Evolutionary conservation across 2,329 filamentous ascomycete genomes (phyloP).

Genomic region (Decorospora gaudefroyi): DNA sequence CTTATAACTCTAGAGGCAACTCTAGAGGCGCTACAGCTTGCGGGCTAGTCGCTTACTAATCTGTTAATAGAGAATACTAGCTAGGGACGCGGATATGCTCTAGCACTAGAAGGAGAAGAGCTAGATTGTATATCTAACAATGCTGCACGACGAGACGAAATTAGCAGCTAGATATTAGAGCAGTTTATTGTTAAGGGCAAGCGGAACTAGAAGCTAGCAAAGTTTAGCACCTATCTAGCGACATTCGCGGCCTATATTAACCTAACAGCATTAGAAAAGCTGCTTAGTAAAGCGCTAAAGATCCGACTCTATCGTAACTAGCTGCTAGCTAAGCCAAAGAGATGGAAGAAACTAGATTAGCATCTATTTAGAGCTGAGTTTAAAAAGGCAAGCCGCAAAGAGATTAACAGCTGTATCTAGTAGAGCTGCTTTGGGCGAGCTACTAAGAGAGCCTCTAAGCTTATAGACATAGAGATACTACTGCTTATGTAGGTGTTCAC

Average conservation of each 20-base stretch:
- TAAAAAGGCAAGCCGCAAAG: background rate
- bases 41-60: background rate
- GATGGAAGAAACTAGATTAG: too few species aligned
- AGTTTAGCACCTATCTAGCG: constrained; percentile 3
- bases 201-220: constrained; percentile 1
- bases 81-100: too few species aligned
- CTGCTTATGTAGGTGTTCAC: constrained; percentile 5
- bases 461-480: constrained; percentile 1
- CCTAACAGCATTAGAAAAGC: background rate
- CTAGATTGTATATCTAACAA: too few species aligned
- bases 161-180: too few species aligned
- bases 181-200: constrained; percentile 1
- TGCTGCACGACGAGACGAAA: too few species aligned
- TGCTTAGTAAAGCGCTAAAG: too few species aligned
- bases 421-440: constrained; percentile 1
- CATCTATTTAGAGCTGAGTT: background rate
- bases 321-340: too few species aligned
- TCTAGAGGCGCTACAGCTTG: background rate
- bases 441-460: background rate
- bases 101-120: too few species aligned
- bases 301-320: too few species aligned
- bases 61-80: background rate
- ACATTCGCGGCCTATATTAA: constrained; percentile 4
- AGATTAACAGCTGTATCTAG: constrained; percentile 1
- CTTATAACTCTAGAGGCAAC: constrained; percentile 1